phyloP scores from a whole-genome alignment of 331 rosid genomes.

The Quercus phellos region DNA sequence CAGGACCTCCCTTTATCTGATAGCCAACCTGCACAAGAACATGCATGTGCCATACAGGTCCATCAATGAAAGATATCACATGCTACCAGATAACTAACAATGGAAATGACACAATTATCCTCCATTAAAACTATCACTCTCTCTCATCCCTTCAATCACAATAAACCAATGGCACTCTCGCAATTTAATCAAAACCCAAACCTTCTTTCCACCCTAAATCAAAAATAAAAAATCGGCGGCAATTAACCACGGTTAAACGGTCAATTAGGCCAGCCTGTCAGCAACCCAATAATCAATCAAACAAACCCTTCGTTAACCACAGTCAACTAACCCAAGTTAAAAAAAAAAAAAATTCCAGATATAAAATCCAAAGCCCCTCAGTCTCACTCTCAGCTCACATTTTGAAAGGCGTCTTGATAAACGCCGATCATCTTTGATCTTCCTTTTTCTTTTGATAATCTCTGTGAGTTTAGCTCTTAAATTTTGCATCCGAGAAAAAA shows the following conservation, averaged over 20 bases:
- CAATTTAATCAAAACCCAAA: neutral
- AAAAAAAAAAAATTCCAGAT: constrained; percentile 22
- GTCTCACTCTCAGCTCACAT: neutral
- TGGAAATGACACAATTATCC: neutral
- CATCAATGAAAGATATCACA: neutral
- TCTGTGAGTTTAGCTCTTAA: too few species aligned
- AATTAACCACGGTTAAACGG: constrained; percentile 16
- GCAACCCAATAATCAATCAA: neutral
- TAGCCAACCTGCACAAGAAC: constrained; percentile 12
- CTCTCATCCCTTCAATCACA: too few species aligned
- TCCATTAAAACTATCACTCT: neutral
- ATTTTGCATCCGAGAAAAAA: constrained; percentile 23
- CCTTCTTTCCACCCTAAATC: constrained; percentile 1
- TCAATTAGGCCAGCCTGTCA: constrained; percentile 25
- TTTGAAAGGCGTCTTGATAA: constrained; percentile 59
- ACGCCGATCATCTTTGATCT: constrained; percentile 30
- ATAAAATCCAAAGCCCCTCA: constrained; percentile 12
- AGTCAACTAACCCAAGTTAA: constrained; percentile 27
- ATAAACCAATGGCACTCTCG: neutral
- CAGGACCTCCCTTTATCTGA: constrained; percentile 6
- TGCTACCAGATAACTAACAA: neutral
- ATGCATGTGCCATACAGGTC: neutral
- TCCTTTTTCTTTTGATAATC: too few species aligned
- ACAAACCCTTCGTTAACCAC: constrained; percentile 6
- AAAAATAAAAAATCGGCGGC: constrained; percentile 22